phyloP scores from a whole-genome alignment of 257 asterid species.

The Rehmannia glutinosa region DNA sequence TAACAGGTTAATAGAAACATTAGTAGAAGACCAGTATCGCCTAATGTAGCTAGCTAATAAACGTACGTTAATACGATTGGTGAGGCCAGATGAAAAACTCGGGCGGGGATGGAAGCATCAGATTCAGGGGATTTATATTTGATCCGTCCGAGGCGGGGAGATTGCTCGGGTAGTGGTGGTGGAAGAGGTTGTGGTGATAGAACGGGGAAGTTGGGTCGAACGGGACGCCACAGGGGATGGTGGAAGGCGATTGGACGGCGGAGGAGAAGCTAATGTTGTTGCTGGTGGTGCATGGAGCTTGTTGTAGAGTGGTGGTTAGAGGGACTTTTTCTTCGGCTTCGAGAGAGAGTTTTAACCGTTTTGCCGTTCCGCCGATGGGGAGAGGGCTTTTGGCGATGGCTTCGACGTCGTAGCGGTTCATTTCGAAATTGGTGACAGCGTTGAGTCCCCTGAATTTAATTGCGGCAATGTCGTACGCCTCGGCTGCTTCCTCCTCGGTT shows the following conservation, averaged over 20 bases:
- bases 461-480: conserved; percentile 95
- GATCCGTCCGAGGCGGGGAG: conserved; percentile 21
- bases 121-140: conserved; percentile 39
- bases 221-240: conserved; percentile 62
- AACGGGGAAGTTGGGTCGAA: conserved; percentile 38
- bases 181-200: conserved; percentile 61
- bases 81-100: conserved; percentile 89
- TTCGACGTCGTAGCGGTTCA: conserved; percentile 83
- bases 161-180: conserved; percentile 34
- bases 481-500: conserved; percentile 99
- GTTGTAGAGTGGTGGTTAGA: conserved; percentile 11
- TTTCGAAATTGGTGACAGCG: conserved; percentile 90
- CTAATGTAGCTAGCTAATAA: neutral
- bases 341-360: conserved; percentile 65
- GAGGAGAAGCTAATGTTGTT: conserved; percentile 55
- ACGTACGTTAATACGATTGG: conserved; percentile 49
- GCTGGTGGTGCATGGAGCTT: conserved; percentile 37
- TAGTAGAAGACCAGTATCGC: conserved; percentile 20
- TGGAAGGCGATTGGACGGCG: conserved; percentile 37
- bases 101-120: conserved; percentile 45
- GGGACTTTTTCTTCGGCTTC: conserved; percentile 48
- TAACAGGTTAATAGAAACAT: conserved; percentile 22
- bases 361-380: conserved; percentile 80
- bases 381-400: conserved; percentile 80
- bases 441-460: conserved; percentile 83